Evolutionary conservation across 108 stramenopile species (phyloP), one percentile per base, ranked within the genome.

Genomic region (Mediolabrus comicus): DNA sequence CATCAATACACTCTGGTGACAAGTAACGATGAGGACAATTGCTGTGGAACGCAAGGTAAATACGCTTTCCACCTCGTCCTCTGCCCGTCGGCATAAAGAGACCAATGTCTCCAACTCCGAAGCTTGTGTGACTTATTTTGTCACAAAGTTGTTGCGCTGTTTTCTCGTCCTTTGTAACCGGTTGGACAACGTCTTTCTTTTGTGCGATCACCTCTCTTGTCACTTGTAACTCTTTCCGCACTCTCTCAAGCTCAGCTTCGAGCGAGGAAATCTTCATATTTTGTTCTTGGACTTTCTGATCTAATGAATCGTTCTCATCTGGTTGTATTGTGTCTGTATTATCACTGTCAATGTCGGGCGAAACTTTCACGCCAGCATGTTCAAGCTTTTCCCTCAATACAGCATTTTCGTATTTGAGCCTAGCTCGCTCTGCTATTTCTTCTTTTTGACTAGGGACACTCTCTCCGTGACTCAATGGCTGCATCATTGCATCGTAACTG

Each of bases 61-160:
- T 87, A 16, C 86, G 75, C 43, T 86, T 89, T 19, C 87, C 87
- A 24, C 85, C 88, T 32, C 76, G 66, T 19, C 87, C 86, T 33
- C 84, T 75, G 38, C 89, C 89, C 16, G 92, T 90, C 17, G 89
- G 92, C 92, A 93, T 93, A 34, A 93, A 93, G 25, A 93, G 77
- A 38, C 84, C 92, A 19, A 93, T 82, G 66, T 93, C 89, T 22
- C 92, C 92, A 72, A 93, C 76, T 9, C 67, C 57, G 72, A 93
- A 90, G 69, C 87, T 90, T 17, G 87, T 84, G 60, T 93, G 92
- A 55, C 88, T 89, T 58, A 93, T 93, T 63, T 90, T 93, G 69
- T 93, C 89, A 59, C 65, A 77, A 52, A 57, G 46, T 55, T 80
- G 22, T 71, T 54, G 65, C 56, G 25, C 8, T 46, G 56, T 32